Evolutionary conservation across 2,329 filamentous ascomycete species (phyloP).

Genomic region (Cryphonectria naterciae): DNA sequence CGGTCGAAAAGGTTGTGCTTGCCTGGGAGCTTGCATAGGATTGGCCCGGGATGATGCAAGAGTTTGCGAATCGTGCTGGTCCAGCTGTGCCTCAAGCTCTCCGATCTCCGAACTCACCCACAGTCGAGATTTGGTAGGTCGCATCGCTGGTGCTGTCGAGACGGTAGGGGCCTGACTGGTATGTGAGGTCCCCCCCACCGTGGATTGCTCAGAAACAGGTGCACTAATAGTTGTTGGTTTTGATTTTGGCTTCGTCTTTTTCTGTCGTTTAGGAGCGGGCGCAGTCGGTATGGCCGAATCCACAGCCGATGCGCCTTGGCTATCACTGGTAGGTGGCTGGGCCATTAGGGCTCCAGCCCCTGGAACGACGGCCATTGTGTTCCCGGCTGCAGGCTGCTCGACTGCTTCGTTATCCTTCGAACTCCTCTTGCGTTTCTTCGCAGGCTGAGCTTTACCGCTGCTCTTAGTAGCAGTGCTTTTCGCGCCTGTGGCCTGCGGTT

Average conservation of each 20-base stretch:
- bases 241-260: constrained; percentile 35
- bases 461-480: background rate
- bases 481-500: background rate
- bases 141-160: constrained; percentile 15
- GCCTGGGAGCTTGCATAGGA: constrained; percentile 14
- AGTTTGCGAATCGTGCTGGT: constrained; percentile 22
- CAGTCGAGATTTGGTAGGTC: constrained; percentile 19
- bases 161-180: constrained; percentile 14
- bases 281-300: constrained; percentile 32
- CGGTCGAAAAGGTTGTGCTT: constrained; percentile 13
- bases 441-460: constrained; percentile 16
- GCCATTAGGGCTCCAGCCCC: constrained; percentile 8
- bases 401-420: constrained; percentile 29
- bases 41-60: constrained; percentile 16
- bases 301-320: constrained; percentile 12
- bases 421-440: constrained; percentile 40
- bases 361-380: background rate
- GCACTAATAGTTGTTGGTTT: constrained; percentile 27
- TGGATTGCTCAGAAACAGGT: constrained; percentile 20
- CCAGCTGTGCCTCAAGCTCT: constrained; percentile 28
- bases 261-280: constrained; percentile 44
- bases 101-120: constrained; percentile 29
- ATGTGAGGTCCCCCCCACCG: constrained; percentile 14
- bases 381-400: background rate
- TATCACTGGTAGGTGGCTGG: constrained; percentile 9